A percentile compares a stretch with the other conserved stretches of the same genome.
Evolutionary conservation across 768 basidiomycete species (phyloP).

Genomic region (Tulasnella sp.): DNA sequence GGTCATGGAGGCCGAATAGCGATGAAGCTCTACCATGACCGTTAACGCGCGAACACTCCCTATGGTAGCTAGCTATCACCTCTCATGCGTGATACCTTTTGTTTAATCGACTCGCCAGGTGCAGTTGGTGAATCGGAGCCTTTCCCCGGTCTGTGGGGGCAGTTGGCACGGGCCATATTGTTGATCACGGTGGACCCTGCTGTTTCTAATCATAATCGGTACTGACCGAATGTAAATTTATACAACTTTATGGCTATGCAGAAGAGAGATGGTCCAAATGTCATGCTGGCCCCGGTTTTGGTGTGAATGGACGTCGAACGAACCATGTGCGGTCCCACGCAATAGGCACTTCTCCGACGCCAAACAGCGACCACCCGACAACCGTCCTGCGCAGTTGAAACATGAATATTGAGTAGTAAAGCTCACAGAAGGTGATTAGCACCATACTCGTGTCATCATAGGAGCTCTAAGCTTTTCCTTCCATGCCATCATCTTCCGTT

Average conservation of each 20-base stretch:
- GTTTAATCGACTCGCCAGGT: neutral
- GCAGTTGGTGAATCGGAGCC: neutral
- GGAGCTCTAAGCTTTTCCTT: too few relatives aligned
- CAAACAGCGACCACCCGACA: neutral
- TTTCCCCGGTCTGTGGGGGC: neutral
- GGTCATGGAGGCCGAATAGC: neutral
- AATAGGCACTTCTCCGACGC: neutral
- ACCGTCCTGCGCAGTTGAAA: neutral
- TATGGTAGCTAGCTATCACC: neutral
- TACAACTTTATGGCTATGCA: neutral
- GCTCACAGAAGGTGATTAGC: too few relatives aligned
- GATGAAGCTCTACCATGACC: neutral
- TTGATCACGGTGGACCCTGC: neutral
- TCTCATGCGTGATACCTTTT: neutral
- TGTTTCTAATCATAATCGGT: neutral
- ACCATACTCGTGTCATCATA: too few relatives aligned
- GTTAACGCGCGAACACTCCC: neutral
- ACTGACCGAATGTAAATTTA: neutral
- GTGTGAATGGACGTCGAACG: neutral
- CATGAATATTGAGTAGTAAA: too few relatives aligned
- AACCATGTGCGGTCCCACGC: neutral
- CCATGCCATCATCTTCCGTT: too few relatives aligned
- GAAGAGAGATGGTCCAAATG: neutral
- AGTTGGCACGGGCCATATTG: neutral
- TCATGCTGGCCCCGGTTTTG: neutral